A percentile compares a stretch with the other conserved stretches of the same genome.
Evolutionary conservation across 495 filamentous ascomycete genomes (phyloP).

Genomic region (Neurospora sp.): DNA sequence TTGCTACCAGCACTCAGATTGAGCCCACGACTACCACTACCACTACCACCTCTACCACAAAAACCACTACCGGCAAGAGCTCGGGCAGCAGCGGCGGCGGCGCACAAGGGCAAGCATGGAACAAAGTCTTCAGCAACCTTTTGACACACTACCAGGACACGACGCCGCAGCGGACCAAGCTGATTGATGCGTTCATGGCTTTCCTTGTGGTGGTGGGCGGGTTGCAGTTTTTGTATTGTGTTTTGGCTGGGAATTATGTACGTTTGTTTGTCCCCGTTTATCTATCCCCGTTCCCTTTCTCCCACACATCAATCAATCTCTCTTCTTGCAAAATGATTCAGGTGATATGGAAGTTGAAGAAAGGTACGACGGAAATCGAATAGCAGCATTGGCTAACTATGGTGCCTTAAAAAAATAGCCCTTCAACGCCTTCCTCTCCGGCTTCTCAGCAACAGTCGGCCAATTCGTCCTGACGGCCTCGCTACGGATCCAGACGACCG

Average conservation of each 20-base stretch:
- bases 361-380: too few species aligned
- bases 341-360: too few species aligned
- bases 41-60: neutral
- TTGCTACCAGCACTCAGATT: neutral
- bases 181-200: conserved; percentile 84
- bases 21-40: neutral
- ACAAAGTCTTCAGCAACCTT: conserved; percentile 44
- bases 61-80: neutral
- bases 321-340: too few species aligned
- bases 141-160: conserved; percentile 64
- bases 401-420: conserved; percentile 44
- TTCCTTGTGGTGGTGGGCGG: conserved; percentile 80
- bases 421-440: conserved; percentile 96
- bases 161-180: conserved; percentile 84
- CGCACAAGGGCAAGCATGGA: conserved; percentile 9
- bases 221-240: conserved; percentile 88
- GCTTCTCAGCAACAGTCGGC: conserved; percentile 89
- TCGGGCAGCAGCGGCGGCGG: too few species aligned
- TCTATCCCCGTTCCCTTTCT: too few species aligned
- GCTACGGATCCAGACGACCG: conserved; percentile 85
- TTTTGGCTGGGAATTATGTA: conserved; percentile 91
- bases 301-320: too few species aligned
- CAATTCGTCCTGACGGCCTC: conserved; percentile 81
- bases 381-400: neutral
- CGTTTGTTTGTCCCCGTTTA: conserved; percentile 28